Evolutionary conservation across 2,329 filamentous ascomycete species (phyloP).

Genomic region (Alternaria gaisen): DNA sequence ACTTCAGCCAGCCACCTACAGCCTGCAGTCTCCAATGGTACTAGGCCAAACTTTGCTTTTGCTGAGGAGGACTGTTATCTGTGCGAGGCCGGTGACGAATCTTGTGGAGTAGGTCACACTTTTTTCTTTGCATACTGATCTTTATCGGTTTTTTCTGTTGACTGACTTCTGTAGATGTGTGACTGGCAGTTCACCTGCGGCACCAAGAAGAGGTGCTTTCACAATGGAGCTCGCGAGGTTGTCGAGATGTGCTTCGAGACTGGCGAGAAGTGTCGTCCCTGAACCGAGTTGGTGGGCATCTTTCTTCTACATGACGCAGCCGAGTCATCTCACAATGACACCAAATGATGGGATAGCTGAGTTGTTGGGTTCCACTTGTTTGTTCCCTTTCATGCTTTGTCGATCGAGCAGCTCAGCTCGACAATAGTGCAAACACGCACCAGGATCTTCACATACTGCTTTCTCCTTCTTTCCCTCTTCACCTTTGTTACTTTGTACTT

Average conservation of each 20-base stretch:
- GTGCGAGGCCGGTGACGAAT: background rate
- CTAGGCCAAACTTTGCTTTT: slow-evolving; percentile 3
- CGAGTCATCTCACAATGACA: background rate
- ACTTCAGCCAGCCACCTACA: background rate
- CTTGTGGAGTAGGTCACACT: slow-evolving; percentile 10
- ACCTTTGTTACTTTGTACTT: background rate
- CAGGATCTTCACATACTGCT: background rate
- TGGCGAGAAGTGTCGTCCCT: slow-evolving; percentile 10
- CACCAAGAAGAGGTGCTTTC: slow-evolving; percentile 20
- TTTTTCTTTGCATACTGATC: background rate
- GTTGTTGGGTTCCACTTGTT: background rate
- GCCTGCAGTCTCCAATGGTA: background rate
- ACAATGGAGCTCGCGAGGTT: slow-evolving; percentile 7
- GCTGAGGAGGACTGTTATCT: slow-evolving; percentile 8
- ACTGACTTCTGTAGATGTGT: slow-evolving; percentile 16
- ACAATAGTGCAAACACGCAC: background rate
- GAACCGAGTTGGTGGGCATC: background rate
- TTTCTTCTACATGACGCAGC: background rate
- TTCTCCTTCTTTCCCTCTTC: background rate
- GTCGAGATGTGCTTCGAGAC: slow-evolving; percentile 19
- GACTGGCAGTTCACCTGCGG: slow-evolving; percentile 19
- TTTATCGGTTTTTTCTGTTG: background rate
- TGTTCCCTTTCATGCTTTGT: background rate
- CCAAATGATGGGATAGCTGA: background rate
- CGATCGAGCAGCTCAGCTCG: background rate